phyloP scores from a whole-genome alignment of 1,284 basidiomycete species.

The Ceratobasidium theobromae region DNA sequence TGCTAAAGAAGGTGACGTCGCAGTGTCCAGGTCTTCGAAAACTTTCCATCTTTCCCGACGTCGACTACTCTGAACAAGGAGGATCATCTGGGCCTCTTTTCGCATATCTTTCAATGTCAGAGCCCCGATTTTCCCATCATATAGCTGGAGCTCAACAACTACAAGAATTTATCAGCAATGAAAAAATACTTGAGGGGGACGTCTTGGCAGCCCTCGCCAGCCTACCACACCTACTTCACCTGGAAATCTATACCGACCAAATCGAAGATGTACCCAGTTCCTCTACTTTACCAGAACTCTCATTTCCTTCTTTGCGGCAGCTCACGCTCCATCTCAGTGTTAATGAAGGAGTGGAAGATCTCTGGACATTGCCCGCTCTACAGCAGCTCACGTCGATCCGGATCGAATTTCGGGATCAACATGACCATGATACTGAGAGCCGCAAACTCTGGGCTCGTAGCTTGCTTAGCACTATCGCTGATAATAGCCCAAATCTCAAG shows the following conservation, averaged over 20 bases:
- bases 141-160: background rate
- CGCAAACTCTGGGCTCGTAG: background rate
- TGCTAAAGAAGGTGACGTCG: background rate
- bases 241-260: background rate
- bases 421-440: background rate
- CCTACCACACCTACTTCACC: background rate
- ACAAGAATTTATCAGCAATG: background rate
- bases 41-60: background rate
- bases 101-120: background rate
- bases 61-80: background rate
- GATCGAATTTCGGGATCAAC: background rate
- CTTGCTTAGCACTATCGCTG: background rate
- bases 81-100: background rate
- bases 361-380: background rate
- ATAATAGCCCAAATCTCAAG: background rate
- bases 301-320: background rate
- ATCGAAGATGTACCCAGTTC: background rate
- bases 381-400: background rate
- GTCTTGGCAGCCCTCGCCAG: background rate
- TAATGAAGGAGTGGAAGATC: background rate
- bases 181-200: background rate
- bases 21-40: background rate
- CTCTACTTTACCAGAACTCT: background rate
- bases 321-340: background rate
- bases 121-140: background rate